A percentile compares a stretch with the other conserved stretches of the same genome.
Evolutionary conservation across 495 filamentous ascomycete genomes (phyloP).

Genomic region (Platismatia glauca): DNA sequence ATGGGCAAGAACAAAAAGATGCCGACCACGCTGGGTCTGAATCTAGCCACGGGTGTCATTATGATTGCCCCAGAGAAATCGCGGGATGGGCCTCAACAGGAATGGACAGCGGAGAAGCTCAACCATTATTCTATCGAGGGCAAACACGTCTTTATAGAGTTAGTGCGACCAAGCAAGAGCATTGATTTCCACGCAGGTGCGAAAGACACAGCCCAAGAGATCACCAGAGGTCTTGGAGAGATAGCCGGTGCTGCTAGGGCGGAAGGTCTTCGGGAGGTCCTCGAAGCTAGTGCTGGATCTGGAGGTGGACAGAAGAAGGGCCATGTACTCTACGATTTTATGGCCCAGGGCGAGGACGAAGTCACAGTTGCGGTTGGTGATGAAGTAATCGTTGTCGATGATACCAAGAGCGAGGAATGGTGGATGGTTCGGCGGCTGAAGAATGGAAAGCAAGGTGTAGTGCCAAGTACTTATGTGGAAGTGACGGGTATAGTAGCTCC

Average conservation of each 20-base stretch:
- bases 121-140: constrained; percentile 94
- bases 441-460: constrained; percentile 91
- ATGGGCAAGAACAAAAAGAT: constrained; percentile 97
- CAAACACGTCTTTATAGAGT: constrained; percentile 94
- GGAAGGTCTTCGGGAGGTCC: constrained; percentile 77
- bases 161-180: constrained; percentile 83
- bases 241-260: constrained; percentile 75
- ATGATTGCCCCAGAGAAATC: constrained; percentile 82
- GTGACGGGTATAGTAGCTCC: constrained; percentile 53
- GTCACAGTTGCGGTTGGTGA: constrained; percentile 86
- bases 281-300: constrained; percentile 57
- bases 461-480: constrained; percentile 96
- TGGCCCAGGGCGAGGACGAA: constrained; percentile 93
- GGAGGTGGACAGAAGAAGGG: constrained; percentile 66
- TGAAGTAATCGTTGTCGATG: constrained; percentile 85
- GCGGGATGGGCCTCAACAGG: constrained; percentile 69
- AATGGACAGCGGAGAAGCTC: constrained; percentile 90
- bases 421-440: constrained; percentile 88
- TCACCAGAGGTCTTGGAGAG: constrained; percentile 79
- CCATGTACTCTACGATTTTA: constrained; percentile 85
- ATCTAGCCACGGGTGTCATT: constrained; percentile 74
- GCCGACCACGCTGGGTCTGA: constrained; percentile 87
- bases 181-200: constrained; percentile 94
- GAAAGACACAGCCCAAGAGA: constrained; percentile 93
- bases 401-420: constrained; percentile 91